Conservation (phyloP, 306 rosid species). For the Abrus precatorius region DNA sequence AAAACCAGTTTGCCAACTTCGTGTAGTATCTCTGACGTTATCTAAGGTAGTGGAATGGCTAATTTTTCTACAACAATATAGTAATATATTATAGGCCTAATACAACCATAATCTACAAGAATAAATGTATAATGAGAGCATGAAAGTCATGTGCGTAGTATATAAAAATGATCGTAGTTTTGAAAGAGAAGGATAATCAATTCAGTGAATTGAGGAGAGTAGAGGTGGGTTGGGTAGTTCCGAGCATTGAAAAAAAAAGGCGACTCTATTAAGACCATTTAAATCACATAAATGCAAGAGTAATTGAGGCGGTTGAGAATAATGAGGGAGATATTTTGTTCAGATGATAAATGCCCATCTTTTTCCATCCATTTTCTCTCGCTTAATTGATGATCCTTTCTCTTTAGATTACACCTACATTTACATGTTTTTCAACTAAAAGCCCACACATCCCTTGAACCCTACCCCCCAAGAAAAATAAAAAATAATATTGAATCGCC, state of each 20-base stretch:
- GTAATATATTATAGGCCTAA: too few species aligned
- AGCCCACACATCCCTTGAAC: not conserved
- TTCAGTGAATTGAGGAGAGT: constrained; percentile 52
- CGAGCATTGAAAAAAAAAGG: constrained; percentile 68
- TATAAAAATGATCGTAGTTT: constrained; percentile 29
- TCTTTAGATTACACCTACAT: constrained; percentile 38
- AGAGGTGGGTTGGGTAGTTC: constrained; percentile 74
- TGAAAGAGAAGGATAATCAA: constrained; percentile 48
- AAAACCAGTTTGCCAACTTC: not conserved
- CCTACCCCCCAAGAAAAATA: constrained; percentile 30
- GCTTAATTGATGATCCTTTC: constrained; percentile 24
- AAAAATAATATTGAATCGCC: constrained; percentile 32
- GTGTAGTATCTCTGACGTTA: not conserved
- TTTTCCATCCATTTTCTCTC: constrained; percentile 34
- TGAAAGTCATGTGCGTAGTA: constrained; percentile 39
- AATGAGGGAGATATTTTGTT: constrained; percentile 66
- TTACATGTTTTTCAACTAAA: constrained; percentile 41
- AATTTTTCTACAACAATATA: too few species aligned
- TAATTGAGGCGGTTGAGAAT: constrained; percentile 85
- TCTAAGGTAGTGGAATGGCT: not conserved
- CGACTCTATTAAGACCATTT: constrained; percentile 68
- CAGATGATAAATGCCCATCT: constrained; percentile 69
- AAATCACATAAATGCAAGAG: constrained; percentile 84
- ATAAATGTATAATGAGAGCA: constrained; percentile 28
- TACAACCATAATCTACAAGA: constrained; percentile 22